Evolutionary conservation across 1,284 basidiomycete species (phyloP).

Genomic region (Apiotrichum domesticum): DNA sequence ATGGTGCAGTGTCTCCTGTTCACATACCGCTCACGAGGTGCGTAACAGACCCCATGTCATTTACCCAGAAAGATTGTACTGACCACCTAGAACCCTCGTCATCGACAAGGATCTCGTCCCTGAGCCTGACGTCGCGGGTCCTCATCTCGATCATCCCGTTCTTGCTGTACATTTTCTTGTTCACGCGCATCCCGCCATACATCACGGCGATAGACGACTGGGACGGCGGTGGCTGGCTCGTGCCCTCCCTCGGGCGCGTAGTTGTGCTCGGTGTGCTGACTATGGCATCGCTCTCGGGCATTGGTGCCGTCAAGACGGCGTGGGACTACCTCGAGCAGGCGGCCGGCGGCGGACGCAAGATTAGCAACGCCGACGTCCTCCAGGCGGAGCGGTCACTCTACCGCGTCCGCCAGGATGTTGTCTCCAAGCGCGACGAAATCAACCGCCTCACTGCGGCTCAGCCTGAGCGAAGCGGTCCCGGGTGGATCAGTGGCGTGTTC

Average conservation of each 20-base stretch:
- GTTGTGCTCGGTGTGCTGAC: conserved; percentile 44
- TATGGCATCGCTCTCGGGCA: conserved; percentile 43
- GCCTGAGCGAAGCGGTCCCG: conserved; percentile 5
- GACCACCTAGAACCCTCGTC: conserved; percentile 7
- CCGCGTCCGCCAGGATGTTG: conserved; percentile 40
- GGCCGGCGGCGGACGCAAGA: conserved; percentile 16
- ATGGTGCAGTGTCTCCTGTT: conserved; percentile 44
- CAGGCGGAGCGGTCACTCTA: conserved; percentile 45
- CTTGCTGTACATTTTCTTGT: conserved; percentile 42
- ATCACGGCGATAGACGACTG: conserved; percentile 26
- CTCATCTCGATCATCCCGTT: conserved; percentile 44
- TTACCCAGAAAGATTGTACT: neutral
- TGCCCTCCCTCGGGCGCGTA: conserved; percentile 41
- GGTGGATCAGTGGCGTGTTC: conserved; percentile 39
- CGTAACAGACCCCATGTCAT: neutral
- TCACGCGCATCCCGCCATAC: conserved; percentile 45
- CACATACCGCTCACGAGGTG: conserved; percentile 43
- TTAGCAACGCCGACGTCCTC: conserved; percentile 32
- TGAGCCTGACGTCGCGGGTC: conserved; percentile 29
- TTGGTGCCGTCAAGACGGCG: conserved; percentile 43
- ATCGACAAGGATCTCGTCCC: conserved; percentile 16
- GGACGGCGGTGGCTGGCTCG: conserved; percentile 42
- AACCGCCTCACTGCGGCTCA: conserved; percentile 13
- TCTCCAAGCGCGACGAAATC: conserved; percentile 37
- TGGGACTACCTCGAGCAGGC: conserved; percentile 42